Conservation (phyloP, 2,329 filamentous ascomycete species). For the Aureobasidium melanogenum region DNA sequence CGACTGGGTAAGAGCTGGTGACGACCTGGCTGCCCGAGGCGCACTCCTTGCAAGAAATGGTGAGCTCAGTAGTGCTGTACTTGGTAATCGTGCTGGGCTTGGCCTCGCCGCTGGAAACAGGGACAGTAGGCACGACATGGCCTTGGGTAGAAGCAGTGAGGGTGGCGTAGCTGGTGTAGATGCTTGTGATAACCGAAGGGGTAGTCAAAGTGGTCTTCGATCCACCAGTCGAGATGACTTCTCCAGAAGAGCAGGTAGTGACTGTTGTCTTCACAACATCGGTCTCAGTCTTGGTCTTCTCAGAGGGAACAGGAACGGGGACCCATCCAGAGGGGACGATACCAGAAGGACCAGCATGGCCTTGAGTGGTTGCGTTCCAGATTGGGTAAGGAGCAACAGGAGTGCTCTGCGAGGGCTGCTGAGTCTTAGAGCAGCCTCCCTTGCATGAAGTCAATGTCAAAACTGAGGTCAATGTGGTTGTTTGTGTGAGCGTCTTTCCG, state of each 20-base stretch:
- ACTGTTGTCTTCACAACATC: neutral
- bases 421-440: neutral
- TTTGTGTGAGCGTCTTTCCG: neutral
- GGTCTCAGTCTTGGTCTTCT: neutral
- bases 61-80: conserved; percentile 22
- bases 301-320: neutral
- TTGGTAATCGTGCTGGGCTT: conserved; percentile 15
- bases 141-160: conserved; percentile 1
- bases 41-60: conserved; percentile 27
- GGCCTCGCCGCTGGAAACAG: neutral
- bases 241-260: conserved; percentile 1
- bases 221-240: neutral
- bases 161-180: neutral
- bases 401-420: neutral
- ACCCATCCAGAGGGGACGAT: neutral
- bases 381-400: neutral
- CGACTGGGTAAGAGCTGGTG: conserved; percentile 9
- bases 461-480: neutral
- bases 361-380: neutral
- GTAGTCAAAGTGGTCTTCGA: neutral
- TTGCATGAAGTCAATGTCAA: neutral
- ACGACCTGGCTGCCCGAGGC: conserved; percentile 15
- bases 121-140: neutral
- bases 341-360: neutral
- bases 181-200: neutral